These are phyloP conservation scores for Lipomyces starkeyi DNA, from an alignment of 805 yeast species.

Conservation along the genomic window DNA sequence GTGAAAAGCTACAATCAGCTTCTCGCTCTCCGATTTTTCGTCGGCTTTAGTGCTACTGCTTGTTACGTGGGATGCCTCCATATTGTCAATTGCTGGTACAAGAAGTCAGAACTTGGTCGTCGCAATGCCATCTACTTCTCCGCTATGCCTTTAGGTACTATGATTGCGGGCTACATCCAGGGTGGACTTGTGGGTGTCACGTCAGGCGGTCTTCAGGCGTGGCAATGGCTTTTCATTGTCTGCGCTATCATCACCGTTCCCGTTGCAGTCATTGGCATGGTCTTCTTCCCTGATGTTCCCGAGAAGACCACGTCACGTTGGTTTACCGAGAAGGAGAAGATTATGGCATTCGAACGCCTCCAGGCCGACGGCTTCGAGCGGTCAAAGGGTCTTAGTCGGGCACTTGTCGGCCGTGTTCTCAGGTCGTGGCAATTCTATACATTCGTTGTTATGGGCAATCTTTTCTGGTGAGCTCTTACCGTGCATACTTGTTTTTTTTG, in stretches of 20 bases:
- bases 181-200: conserved; percentile 58
- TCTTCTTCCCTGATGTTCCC: conserved; percentile 71
- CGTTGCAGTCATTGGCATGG: conserved; percentile 62
- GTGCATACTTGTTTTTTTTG: too few species aligned
- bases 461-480: conserved; percentile 30
- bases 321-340: conserved; percentile 62
- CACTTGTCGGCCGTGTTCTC: conserved; percentile 54
- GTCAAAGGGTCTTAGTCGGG: conserved; percentile 40
- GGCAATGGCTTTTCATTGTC: conserved; percentile 77
- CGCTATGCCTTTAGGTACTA: conserved; percentile 67
- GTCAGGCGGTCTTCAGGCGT: conserved; percentile 61
- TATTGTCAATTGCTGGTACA: conserved; percentile 53
- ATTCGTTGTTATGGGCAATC: conserved; percentile 49
- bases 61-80: conserved; percentile 56
- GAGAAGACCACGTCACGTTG: conserved; percentile 59
- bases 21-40: conserved; percentile 66
- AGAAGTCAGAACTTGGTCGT: conserved; percentile 61
- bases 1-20: conserved; percentile 59
- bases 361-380: conserved; percentile 47
- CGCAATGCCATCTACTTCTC: conserved; percentile 65
- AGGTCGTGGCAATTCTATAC: conserved; percentile 55
- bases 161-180: conserved; percentile 68
- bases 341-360: conserved; percentile 57
- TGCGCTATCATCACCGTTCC: conserved; percentile 67
- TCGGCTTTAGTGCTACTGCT: conserved; percentile 76